A percentile compares a stretch with the other conserved stretches of the same genome.
phyloP scores from a whole-genome alignment of 495 filamentous ascomycete genomes.

The Collariella sp. region DNA sequence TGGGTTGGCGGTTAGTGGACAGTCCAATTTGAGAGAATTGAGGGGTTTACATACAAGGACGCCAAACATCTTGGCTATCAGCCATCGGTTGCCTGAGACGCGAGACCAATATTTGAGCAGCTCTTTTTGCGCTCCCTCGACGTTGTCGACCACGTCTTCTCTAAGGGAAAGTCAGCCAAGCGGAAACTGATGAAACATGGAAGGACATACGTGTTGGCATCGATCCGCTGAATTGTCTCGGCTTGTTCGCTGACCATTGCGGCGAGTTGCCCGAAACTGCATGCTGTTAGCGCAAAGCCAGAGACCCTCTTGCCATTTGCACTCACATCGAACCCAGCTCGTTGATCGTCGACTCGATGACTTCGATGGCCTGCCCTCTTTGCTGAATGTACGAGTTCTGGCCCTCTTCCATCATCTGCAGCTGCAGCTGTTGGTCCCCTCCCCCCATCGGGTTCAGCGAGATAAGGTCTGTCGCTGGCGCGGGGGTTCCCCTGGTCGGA shows the following conservation, averaged over 20 bases:
- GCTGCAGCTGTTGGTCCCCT: slow-evolving; percentile 73
- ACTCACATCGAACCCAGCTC: slow-evolving; percentile 76
- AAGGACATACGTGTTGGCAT: slow-evolving; percentile 72
- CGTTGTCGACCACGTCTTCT: slow-evolving; percentile 78
- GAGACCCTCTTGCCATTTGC: neutral
- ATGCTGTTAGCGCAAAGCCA: neutral
- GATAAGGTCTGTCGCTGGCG: slow-evolving; percentile 60
- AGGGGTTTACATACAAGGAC: slow-evolving; percentile 51
- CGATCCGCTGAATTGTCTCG: slow-evolving; percentile 87
- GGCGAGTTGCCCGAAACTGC: slow-evolving; percentile 79
- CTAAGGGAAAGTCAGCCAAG: slow-evolving; percentile 62
- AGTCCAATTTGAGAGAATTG: slow-evolving; percentile 8
- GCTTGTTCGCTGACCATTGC: slow-evolving; percentile 96
- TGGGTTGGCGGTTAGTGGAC: neutral
- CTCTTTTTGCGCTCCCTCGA: slow-evolving; percentile 90
- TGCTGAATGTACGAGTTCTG: slow-evolving; percentile 86
- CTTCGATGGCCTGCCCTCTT: slow-evolving; percentile 90
- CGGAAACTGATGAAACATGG: no score
- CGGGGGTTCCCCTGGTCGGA: slow-evolving; percentile 52
- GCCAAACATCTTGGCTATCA: slow-evolving; percentile 99
- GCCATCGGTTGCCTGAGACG: slow-evolving; percentile 89
- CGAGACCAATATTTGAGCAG: slow-evolving; percentile 92
- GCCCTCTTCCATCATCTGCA: slow-evolving; percentile 92
- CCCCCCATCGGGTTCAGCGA: slow-evolving; percentile 71
- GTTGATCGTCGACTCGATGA: slow-evolving; percentile 89